These are phyloP conservation scores for Paracorniculantispora psalliotae DNA, from an alignment of 2,329 filamentous ascomycete species.

Conservation along the genomic window DNA sequence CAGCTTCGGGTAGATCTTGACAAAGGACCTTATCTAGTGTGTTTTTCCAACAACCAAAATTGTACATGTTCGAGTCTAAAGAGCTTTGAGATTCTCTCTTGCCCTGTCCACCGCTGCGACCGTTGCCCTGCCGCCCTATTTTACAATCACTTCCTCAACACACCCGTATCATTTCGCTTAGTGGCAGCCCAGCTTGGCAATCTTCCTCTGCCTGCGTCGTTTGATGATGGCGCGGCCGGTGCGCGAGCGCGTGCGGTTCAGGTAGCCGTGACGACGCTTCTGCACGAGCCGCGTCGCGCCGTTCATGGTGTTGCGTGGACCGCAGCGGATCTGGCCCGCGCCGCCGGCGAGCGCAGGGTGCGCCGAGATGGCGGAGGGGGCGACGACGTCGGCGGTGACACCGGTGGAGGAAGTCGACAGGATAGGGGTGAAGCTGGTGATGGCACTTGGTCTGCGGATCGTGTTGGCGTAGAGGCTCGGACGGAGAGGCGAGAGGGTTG, in stretches of 20 bases:
- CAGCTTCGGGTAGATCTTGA: constrained; percentile 7
- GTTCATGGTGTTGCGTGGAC: constrained; percentile 54
- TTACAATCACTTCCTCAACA: background rate
- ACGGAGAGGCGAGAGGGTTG: constrained; percentile 46
- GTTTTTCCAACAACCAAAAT: background rate
- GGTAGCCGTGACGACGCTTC: constrained; percentile 55
- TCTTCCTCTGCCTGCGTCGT: constrained; percentile 49
- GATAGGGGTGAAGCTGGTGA: constrained; percentile 28
- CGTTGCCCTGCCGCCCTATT: background rate
- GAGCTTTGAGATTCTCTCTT: too few relatives aligned
- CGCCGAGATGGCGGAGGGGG: constrained; percentile 41
- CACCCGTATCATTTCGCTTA: constrained; percentile 16
- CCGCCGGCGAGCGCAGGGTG: constrained; percentile 47
- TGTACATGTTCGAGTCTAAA: too few relatives aligned
- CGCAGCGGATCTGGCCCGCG: constrained; percentile 49
- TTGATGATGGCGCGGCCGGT: constrained; percentile 49
- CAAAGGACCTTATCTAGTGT: background rate
- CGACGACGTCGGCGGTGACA: constrained; percentile 40
- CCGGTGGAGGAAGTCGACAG: constrained; percentile 17
- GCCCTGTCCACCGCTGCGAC: background rate
- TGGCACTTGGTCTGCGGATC: constrained; percentile 25
- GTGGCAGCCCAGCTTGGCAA: constrained; percentile 35
- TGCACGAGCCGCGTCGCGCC: constrained; percentile 50
- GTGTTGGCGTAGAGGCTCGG: constrained; percentile 35
- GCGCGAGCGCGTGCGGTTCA: constrained; percentile 45